Conservation (phyloP, 176 grass and related monocot species). For the Musa beccarii region DNA sequence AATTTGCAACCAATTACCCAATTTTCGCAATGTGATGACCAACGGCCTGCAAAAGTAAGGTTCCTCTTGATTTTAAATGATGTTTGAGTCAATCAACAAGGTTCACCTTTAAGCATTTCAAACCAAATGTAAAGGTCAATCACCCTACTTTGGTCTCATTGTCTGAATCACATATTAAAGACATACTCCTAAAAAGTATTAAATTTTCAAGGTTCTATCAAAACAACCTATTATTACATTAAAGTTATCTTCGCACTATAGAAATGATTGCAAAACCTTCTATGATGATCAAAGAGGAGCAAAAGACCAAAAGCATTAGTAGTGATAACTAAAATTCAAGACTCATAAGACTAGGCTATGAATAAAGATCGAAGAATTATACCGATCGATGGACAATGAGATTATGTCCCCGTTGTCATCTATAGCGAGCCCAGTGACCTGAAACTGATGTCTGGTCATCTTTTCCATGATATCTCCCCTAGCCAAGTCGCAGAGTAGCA, state of each 20-base stretch:
- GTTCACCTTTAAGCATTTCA: background rate
- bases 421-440: slow-evolving; percentile 75
- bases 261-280: too few species aligned
- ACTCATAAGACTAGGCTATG: background rate
- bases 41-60: background rate
- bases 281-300: too few species aligned
- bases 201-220: background rate
- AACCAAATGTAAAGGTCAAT: background rate
- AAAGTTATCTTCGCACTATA: too few species aligned
- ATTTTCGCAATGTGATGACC: too few species aligned
- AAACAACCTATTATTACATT: too few species aligned
- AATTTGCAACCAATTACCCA: too few species aligned
- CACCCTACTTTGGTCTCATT: background rate
- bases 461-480: slow-evolving; percentile 57
- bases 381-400: slow-evolving; percentile 94
- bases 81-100: background rate
- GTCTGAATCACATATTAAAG: background rate
- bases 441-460: slow-evolving; percentile 73
- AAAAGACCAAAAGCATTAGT: too few species aligned
- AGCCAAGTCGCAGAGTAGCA: slow-evolving; percentile 60
- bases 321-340: background rate
- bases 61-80: background rate
- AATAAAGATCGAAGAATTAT: slow-evolving; percentile 9
- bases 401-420: slow-evolving; percentile 85
- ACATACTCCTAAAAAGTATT: background rate